These are phyloP conservation scores for Euphorbia celastroides DNA, from an alignment of 441 rosid species.

Conservation along the genomic window DNA sequence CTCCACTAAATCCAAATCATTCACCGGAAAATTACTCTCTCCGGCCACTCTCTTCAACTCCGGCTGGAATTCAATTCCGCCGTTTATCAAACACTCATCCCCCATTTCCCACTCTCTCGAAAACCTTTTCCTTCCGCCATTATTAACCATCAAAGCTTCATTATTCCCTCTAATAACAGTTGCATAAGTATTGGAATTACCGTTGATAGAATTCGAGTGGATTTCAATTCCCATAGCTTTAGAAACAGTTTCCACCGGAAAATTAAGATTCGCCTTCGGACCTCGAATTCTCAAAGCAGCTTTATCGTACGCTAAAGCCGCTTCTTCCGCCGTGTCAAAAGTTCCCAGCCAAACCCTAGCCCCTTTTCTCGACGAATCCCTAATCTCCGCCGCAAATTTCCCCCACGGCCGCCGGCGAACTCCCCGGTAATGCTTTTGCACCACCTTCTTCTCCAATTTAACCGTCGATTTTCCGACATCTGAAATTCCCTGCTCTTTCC, in stretches of 20 bases:
- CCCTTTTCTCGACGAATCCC: slow-evolving; percentile 80
- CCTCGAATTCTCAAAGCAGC: slow-evolving; percentile 88
- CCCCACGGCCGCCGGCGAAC: slow-evolving; percentile 97
- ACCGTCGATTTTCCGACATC: not conserved
- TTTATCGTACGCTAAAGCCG: slow-evolving; percentile 80
- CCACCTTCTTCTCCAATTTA: slow-evolving; percentile 12
- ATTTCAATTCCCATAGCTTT: slow-evolving; percentile 33
- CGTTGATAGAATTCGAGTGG: slow-evolving; percentile 11
- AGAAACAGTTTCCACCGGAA: slow-evolving; percentile 50
- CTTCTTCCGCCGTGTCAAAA: slow-evolving; percentile 69
- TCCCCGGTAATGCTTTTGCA: slow-evolving; percentile 66
- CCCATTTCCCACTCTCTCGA: slow-evolving; percentile 26
- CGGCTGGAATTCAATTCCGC: not conserved
- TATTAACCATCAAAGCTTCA: not conserved
- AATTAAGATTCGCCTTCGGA: slow-evolving; percentile 56
- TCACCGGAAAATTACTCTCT: slow-evolving; percentile 14
- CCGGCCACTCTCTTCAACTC: slow-evolving; percentile 28
- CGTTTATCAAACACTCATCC: not conserved
- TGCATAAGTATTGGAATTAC: not conserved
- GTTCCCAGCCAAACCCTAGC: slow-evolving; percentile 98
- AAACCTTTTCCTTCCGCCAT: slow-evolving; percentile 30
- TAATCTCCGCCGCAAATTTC: slow-evolving; percentile 93
- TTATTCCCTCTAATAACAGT: not conserved
- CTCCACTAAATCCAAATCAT: slow-evolving; percentile 40
- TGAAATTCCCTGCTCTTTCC: slow-evolving; percentile 6